These are phyloP conservation scores for Dictyostelium capitatum DNA, from an alignment of 78 protist genomes.

Conservation along the genomic window DNA sequence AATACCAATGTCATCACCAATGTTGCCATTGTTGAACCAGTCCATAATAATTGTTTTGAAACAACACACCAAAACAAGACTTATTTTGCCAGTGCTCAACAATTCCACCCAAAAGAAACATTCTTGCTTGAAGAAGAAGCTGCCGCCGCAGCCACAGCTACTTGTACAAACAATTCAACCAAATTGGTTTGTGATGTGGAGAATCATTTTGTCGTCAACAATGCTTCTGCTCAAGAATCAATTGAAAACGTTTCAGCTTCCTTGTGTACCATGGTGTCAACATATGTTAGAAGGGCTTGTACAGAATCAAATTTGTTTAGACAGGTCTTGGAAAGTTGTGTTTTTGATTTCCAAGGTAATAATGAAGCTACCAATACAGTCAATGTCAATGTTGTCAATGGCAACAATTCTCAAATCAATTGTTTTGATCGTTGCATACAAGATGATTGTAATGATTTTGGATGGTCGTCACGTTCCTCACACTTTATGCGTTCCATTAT, in stretches of 20 bases:
- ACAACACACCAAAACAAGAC: not conserved
- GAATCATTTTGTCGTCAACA: not conserved
- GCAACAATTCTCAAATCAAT: not conserved
- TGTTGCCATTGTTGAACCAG: not conserved
- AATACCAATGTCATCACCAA: not conserved
- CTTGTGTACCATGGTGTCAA: not conserved
- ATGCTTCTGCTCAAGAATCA: too few species aligned
- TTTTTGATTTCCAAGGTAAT: slow-evolving; percentile 2
- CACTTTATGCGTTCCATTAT: not conserved
- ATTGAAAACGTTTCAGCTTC: too few species aligned
- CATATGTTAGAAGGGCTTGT: not conserved
- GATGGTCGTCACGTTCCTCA: not conserved
- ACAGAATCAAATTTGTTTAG: not conserved
- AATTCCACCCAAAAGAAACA: not conserved
- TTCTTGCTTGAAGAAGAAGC: not conserved
- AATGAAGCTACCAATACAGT: not conserved
- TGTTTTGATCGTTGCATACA: slow-evolving; percentile 19
- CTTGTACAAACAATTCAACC: not conserved
- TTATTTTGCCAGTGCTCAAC: slow-evolving; percentile 11
- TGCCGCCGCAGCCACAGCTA: too few species aligned
- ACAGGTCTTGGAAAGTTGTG: slow-evolving; percentile 29
- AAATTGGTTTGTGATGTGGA: not conserved
- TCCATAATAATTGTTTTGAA: slow-evolving; percentile 22
- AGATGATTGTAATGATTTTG: not conserved
- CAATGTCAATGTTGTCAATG: not conserved